Evolutionary conservation across 352 stramenopile genomes (phyloP).

Genomic region (Phytophthora quininea): DNA sequence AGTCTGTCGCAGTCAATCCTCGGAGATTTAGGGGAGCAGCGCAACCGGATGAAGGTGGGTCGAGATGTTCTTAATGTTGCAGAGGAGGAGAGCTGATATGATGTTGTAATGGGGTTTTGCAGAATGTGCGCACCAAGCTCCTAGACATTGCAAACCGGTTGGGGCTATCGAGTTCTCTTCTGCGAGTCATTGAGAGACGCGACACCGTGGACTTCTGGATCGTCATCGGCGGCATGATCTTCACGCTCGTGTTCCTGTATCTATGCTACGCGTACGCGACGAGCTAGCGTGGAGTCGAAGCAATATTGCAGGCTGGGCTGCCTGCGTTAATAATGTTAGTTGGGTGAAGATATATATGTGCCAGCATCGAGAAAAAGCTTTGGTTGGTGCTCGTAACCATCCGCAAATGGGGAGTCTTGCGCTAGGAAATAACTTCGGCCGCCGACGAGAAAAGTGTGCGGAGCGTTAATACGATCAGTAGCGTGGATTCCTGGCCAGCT

Average conservation of each 20-base stretch:
- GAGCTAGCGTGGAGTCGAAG: constrained; percentile 12
- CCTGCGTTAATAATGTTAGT: too few species aligned
- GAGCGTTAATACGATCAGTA: too few species aligned
- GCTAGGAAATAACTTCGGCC: too few species aligned
- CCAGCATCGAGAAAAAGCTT: too few species aligned
- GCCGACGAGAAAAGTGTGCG: too few species aligned
- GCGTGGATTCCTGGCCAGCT: too few species aligned
- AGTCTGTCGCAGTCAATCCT: constrained; percentile 75
- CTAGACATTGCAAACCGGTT: constrained; percentile 86
- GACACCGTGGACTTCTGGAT: constrained; percentile 89
- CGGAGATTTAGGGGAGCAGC: constrained; percentile 73
- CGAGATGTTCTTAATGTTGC: background rate
- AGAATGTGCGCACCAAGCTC: constrained; percentile 80
- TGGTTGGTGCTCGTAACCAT: too few species aligned
- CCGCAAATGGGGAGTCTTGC: too few species aligned
- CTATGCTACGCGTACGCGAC: constrained; percentile 67
- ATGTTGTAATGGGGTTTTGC: constrained; percentile 13
- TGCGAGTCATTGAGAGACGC: constrained; percentile 83
- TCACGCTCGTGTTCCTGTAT: constrained; percentile 85
- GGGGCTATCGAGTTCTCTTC: constrained; percentile 79
- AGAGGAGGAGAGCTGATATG: constrained; percentile 1
- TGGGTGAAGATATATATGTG: too few species aligned
- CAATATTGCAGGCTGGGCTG: too few species aligned
- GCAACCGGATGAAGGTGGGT: constrained; percentile 67
- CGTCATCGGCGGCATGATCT: constrained; percentile 79